Percentiles rank a stretch among this genome's conserved stretches.
Conservation (phyloP, 441 rosid genomes). For the Pelargonium fulgidum region DNA sequence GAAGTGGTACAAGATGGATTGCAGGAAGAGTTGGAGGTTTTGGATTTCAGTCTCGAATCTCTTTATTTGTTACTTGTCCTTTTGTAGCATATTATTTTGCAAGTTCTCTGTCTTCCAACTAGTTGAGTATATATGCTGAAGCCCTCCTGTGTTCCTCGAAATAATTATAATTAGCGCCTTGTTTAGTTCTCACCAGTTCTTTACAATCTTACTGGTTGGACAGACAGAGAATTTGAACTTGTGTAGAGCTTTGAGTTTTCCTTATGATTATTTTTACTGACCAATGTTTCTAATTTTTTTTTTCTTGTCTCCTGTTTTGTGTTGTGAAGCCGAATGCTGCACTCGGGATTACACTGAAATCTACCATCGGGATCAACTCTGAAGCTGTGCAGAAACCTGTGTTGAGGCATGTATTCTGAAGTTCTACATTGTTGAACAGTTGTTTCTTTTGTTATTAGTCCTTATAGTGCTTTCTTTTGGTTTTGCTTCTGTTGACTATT, state of each 20-base stretch:
- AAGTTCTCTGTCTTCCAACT: neutral
- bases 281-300: neutral
- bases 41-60: constrained; percentile 27
- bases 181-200: neutral
- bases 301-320: constrained; percentile 17
- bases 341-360: constrained; percentile 23
- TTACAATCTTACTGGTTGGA: neutral
- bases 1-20: constrained; percentile 24
- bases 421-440: neutral
- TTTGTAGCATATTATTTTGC: neutral
- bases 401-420: constrained; percentile 35
- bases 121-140: no score
- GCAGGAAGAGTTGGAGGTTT: constrained; percentile 45
- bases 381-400: constrained; percentile 32
- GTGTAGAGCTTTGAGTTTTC: neutral
- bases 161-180: no score
- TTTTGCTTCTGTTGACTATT: constrained; percentile 8
- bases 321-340: constrained; percentile 36
- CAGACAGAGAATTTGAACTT: neutral
- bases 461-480: constrained; percentile 27
- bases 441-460: constrained; percentile 17
- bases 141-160: neutral
- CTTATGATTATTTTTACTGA: neutral
- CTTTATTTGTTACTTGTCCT: neutral
- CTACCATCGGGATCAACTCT: constrained; percentile 25